Percentiles rank a stretch among this genome's conserved stretches.
Evolutionary conservation across 2,329 filamentous ascomycete species (phyloP).

Genomic region (Colletotrichum sp.): DNA sequence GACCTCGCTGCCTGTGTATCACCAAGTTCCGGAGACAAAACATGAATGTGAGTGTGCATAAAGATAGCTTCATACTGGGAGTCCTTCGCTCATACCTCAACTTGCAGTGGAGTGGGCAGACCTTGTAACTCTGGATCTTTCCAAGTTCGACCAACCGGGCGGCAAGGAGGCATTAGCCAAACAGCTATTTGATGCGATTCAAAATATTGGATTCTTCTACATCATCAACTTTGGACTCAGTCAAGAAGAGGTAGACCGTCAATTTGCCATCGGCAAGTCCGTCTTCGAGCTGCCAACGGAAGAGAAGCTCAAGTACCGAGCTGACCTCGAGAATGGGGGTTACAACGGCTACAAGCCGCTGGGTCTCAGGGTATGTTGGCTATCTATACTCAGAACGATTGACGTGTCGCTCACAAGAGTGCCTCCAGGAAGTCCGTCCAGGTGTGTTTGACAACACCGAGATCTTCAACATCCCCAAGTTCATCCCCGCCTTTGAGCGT

Average conservation of each 20-base stretch:
- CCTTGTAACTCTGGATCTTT: constrained; percentile 61
- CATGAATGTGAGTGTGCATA: constrained; percentile 33
- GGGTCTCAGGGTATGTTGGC: constrained; percentile 40
- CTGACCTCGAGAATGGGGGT: constrained; percentile 54
- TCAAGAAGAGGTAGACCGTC: constrained; percentile 63
- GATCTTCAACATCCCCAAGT: constrained; percentile 46
- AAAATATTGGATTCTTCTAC: constrained; percentile 64
- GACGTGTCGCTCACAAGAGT: neutral
- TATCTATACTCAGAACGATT: neutral
- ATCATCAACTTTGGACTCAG: constrained; percentile 66
- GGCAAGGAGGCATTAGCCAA: constrained; percentile 59
- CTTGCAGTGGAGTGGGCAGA: constrained; percentile 56
- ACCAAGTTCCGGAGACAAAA: constrained; percentile 38
- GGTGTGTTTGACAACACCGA: constrained; percentile 42
- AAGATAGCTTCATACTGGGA: accelerated
- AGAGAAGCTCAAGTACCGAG: constrained; percentile 64
- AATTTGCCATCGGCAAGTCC: constrained; percentile 65
- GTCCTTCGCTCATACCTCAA: neutral
- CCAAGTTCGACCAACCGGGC: constrained; percentile 56
- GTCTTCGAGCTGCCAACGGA: constrained; percentile 62
- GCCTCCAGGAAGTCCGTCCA: constrained; percentile 31
- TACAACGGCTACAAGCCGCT: constrained; percentile 63
- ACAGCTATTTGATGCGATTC: constrained; percentile 60
- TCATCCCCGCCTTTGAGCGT: constrained; percentile 36
- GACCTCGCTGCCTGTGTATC: constrained; percentile 31